Evolutionary conservation across 768 basidiomycete genomes (phyloP).

Genomic region (Candolleomyces eurysporus): DNA sequence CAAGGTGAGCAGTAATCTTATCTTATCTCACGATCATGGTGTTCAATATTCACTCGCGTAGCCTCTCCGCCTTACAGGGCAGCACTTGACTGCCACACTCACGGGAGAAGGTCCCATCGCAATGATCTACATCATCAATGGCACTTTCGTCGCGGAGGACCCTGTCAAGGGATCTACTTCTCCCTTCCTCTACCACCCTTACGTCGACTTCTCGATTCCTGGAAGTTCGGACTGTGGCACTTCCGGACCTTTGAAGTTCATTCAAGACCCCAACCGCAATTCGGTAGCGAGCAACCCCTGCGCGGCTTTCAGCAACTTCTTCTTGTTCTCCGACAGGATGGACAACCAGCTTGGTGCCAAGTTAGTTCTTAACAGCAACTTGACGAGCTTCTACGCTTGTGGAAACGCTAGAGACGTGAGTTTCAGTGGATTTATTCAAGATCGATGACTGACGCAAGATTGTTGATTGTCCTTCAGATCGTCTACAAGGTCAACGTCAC

Average conservation of each 20-base stretch:
- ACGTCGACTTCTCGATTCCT: slow-evolving; percentile 18
- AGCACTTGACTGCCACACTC: background rate
- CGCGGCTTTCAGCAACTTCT: slow-evolving; percentile 17
- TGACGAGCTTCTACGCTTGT: slow-evolving; percentile 28
- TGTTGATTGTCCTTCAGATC: slow-evolving; percentile 1
- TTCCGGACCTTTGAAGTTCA: slow-evolving; percentile 8
- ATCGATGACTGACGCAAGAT: background rate
- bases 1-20: background rate
- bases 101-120: background rate
- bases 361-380: slow-evolving; percentile 21
- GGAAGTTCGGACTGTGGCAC: slow-evolving; percentile 8
- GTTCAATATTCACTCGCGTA: slow-evolving; percentile 12
- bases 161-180: slow-evolving; percentile 8
- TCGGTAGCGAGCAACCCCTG: slow-evolving; percentile 13
- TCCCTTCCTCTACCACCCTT: slow-evolving; percentile 10
- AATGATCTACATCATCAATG: background rate
- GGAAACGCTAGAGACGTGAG: slow-evolving; percentile 21
- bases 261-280: background rate
- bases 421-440: background rate
- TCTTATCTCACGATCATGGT: background rate
- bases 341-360: slow-evolving; percentile 25
- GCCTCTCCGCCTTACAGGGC: slow-evolving; percentile 16
- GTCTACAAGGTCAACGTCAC: slow-evolving; percentile 6
- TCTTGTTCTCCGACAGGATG: slow-evolving; percentile 22
- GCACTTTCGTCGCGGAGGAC: slow-evolving; percentile 9